These are phyloP conservation scores for Pezicula radicicola DNA, from an alignment of 2,329 filamentous ascomycete genomes.

Conservation along the genomic window DNA sequence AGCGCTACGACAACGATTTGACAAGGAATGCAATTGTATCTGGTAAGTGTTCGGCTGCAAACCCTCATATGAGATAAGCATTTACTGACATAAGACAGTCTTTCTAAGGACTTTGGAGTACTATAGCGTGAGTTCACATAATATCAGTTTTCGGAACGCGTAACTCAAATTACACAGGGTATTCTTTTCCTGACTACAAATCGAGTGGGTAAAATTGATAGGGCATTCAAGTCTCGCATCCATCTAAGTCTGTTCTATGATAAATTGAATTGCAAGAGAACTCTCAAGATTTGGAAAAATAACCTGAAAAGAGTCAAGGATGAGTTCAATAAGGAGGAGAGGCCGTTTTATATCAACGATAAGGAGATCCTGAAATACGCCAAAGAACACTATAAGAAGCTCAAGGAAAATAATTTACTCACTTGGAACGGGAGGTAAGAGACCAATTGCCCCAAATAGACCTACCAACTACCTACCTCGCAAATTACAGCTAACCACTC, in stretches of 20 bases:
- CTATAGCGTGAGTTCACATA: constrained; percentile 23
- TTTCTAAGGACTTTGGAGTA: constrained; percentile 32
- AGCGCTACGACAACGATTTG: not conserved
- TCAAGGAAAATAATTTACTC: not conserved
- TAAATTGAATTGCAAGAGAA: constrained; percentile 12
- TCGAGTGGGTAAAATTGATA: constrained; percentile 22
- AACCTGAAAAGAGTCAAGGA: not conserved
- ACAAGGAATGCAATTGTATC: not conserved
- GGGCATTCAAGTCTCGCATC: constrained; percentile 24
- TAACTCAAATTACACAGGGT: constrained; percentile 2
- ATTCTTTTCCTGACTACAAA: constrained; percentile 33
- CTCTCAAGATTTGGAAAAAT: not conserved
- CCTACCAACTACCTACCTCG: not conserved
- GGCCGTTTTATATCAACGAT: not conserved
- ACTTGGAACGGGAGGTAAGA: constrained; percentile 3
- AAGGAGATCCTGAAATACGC: constrained; percentile 2
- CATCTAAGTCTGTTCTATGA: constrained; percentile 17
- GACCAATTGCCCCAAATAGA: too few species aligned
- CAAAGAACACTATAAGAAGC: not conserved
- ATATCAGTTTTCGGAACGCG: not conserved
- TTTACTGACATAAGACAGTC: constrained; percentile 35
- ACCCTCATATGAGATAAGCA: constrained; percentile 27
- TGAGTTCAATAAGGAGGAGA: not conserved
- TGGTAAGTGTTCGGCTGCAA: too few species aligned
- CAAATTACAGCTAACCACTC: not conserved